Conservation (phyloP, 179 eudicot species). For the Kewa caespitosa region DNA sequence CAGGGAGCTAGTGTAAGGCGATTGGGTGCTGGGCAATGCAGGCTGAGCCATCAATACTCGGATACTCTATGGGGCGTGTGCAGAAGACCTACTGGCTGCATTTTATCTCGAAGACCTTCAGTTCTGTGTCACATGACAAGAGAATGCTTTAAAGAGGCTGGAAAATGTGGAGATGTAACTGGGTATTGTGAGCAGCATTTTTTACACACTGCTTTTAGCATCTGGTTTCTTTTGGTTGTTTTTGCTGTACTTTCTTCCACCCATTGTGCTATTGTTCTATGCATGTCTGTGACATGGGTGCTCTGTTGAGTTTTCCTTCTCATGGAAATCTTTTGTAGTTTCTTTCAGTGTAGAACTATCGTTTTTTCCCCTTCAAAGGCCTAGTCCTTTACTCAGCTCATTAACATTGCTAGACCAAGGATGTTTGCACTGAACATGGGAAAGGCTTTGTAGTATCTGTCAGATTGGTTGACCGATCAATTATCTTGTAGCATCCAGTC, state of each 20-base stretch:
- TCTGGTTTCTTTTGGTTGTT: neutral
- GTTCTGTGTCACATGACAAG: constrained; percentile 49
- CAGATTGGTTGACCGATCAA: neutral
- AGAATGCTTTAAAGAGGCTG: constrained; percentile 33
- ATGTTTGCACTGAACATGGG: constrained; percentile 1
- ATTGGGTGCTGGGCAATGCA: constrained; percentile 34
- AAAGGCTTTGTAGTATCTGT: neutral
- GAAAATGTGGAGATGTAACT: constrained; percentile 42
- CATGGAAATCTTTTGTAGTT: neutral
- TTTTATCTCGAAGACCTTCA: constrained; percentile 38
- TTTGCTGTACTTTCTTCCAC: neutral
- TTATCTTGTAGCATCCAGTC: neutral
- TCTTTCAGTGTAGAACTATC: neutral
- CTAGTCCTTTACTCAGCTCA: neutral
- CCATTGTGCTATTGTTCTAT: neutral
- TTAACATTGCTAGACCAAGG: neutral
- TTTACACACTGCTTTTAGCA: neutral
- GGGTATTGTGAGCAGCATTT: constrained; percentile 42
- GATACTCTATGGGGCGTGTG: constrained; percentile 38
- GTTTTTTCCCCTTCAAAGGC: neutral
- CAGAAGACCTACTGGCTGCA: constrained; percentile 31
- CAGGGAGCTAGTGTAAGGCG: constrained; percentile 37
- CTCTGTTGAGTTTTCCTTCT: neutral
- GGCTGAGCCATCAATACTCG: constrained; percentile 29
- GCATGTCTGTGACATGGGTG: neutral